phyloP scores from a whole-genome alignment of 1,139 yeast species.

The Kurtzmaniella natalensis region DNA sequence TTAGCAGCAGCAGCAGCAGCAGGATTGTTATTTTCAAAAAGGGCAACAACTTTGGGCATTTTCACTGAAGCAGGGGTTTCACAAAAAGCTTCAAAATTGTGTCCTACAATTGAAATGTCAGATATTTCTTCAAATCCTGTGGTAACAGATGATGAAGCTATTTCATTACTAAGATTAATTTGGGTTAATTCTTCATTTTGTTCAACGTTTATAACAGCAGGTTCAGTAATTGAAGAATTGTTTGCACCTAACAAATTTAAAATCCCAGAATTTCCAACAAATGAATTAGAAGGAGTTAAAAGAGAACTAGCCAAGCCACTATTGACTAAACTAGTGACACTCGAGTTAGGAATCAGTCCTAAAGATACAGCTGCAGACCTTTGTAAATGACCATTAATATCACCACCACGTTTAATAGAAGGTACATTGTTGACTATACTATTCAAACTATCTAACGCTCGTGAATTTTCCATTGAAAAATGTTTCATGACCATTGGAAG shows the following conservation, averaged over 20 bases:
- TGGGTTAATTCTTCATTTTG: slow-evolving; percentile 5
- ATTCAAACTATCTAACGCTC: slow-evolving; percentile 29
- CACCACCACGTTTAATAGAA: slow-evolving; percentile 9
- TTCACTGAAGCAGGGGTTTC: slow-evolving; percentile 21
- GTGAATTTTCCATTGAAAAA: slow-evolving; percentile 24
- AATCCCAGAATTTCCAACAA: not conserved
- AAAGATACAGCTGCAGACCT: slow-evolving; percentile 4
- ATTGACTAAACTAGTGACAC: slow-evolving; percentile 6
- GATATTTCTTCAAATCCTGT: not conserved
- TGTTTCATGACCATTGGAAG: slow-evolving; percentile 25
- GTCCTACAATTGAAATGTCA: slow-evolving; percentile 38
- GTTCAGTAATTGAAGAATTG: not conserved
- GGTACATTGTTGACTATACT: slow-evolving; percentile 22
- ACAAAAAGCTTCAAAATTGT: slow-evolving; percentile 55
- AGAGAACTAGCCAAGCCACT: slow-evolving; percentile 12
- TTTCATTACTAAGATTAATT: slow-evolving; percentile 2
- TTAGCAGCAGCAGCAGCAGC: not conserved
- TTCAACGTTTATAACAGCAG: slow-evolving; percentile 13
- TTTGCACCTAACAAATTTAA: not conserved
- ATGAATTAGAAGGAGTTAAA: slow-evolving; percentile 7
- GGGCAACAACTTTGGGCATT: slow-evolving; percentile 7
- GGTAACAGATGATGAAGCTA: not conserved
- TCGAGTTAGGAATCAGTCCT: not conserved
- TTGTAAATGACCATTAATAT: slow-evolving; percentile 4
- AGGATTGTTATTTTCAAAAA: slow-evolving; percentile 5